A percentile compares a stretch with the other conserved stretches of the same genome.
Conservation (phyloP, 352 stramenopile genomes). For the Pythium angustatum region DNA sequence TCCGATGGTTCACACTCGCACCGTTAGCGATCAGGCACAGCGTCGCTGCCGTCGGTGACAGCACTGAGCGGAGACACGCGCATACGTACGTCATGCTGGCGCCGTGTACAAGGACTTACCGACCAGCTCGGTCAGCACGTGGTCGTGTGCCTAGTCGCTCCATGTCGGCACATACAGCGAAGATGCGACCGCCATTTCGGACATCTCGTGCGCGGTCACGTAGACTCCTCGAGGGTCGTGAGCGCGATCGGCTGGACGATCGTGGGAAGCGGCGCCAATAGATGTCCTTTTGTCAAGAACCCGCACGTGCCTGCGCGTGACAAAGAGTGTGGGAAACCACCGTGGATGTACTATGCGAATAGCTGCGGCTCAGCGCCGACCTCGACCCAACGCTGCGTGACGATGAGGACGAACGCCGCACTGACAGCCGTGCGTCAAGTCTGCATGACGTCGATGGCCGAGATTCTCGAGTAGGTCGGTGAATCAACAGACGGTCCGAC, state of each 20-base stretch:
- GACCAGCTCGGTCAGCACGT: neutral
- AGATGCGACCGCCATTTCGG: neutral
- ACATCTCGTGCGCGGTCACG: neutral
- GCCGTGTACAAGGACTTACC: slow-evolving; percentile 6
- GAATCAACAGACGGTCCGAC: no score
- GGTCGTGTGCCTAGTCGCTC: neutral
- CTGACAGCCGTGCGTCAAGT: no score
- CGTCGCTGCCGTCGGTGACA: neutral
- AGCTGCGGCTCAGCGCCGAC: no score
- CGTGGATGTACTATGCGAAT: no score
- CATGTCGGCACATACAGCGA: neutral
- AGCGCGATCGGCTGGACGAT: neutral
- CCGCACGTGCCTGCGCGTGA: no score
- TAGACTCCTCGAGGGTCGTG: neutral
- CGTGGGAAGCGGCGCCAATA: neutral
- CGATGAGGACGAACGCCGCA: no score
- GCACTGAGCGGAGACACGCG: neutral
- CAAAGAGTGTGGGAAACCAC: no score
- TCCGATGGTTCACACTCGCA: neutral
- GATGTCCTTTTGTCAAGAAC: neutral
- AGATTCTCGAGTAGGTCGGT: no score
- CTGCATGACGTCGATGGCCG: no score
- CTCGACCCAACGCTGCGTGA: no score
- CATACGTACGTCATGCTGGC: neutral
- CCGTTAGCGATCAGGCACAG: neutral